Base-by-base conservation (phyloP, 257 asterid genomes). In the Penstemon davidsonii region DNA sequence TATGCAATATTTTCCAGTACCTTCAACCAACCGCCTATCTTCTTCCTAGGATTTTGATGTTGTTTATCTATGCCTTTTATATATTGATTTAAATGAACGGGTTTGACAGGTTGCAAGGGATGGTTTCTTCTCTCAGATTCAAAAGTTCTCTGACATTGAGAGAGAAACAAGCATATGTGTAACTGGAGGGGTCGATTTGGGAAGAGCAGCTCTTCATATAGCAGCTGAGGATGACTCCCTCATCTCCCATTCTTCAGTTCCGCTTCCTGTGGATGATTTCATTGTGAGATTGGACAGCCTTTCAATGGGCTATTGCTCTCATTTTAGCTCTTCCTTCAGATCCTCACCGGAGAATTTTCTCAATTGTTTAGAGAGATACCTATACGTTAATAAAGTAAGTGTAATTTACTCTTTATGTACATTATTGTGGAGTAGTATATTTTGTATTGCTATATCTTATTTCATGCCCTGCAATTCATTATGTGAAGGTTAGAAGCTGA, bases 151-250 rank as follows among this genome's bases (percentile, higher is more conserved):
- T 42, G 83, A 76, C 49, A 73, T 87, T 42, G 91, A 87, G 79
- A 85, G 89, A 80, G 85, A 79, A 69, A 89, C 88, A 3, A 87
- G 95, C 85, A 89, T 87, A 76, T 78, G 84, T 55, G 76, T 82
- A 66, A 85, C 81, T 69, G 70, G 78, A 72, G 84, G 79, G 62
- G 87, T 87, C 67, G 88, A 89, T 73, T 73, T 89, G 75, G 91
- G 86, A 40, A 74, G 83, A 80, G 70, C 82, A 52, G 95, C 96
- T 63, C 95, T 89, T 68, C 75, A 87, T 62, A 81, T 89, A 72
- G 95, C 95, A 39, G 92, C 96, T 40, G 96, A 89, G 74, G 93
- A 89, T 70, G 96, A 89, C 70, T 87, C 95, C 66, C 85, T 89
- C 9, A 51, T 89, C 54, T 87, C 96, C 3, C 96, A 89, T 76